These are phyloP conservation scores for Tolypocladium endophyticum DNA, from an alignment of 2,329 filamentous ascomycete species.

Conservation along the genomic window DNA sequence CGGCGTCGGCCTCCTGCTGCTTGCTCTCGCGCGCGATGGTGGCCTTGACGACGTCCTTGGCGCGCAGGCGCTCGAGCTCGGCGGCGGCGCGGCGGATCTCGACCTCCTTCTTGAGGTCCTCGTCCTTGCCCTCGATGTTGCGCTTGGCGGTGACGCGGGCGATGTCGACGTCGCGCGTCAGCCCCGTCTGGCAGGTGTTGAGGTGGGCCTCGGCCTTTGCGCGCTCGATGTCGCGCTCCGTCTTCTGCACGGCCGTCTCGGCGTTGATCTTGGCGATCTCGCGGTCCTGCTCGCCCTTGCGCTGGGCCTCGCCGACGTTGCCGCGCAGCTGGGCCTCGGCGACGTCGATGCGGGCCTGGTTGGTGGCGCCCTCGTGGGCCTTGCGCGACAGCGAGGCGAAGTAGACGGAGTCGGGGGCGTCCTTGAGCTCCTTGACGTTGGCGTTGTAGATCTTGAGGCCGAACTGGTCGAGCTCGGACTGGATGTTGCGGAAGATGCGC, in stretches of 20 bases:
- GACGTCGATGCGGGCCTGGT: conserved; percentile 63
- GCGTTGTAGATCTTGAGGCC: conserved; percentile 62
- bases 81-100: conserved; percentile 68
- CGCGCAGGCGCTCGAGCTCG: conserved; percentile 70
- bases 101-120: conserved; percentile 69
- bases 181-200: conserved; percentile 59
- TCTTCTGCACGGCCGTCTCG: conserved; percentile 75
- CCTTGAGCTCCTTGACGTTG: conserved; percentile 76
- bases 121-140: conserved; percentile 63
- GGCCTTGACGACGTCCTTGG: conserved; percentile 68
- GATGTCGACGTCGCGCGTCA: conserved; percentile 65
- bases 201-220: conserved; percentile 68
- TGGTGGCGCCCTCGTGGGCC: conserved; percentile 74
- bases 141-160: conserved; percentile 65
- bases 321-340: conserved; percentile 54
- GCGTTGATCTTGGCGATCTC: conserved; percentile 84
- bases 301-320: conserved; percentile 67
- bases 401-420: conserved; percentile 72
- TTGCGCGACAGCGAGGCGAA: conserved; percentile 75
- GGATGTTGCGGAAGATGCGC: conserved; percentile 65
- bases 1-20: conserved; percentile 57
- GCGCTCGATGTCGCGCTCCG: conserved; percentile 73
- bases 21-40: conserved; percentile 57
- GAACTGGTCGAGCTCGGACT: conserved; percentile 70
- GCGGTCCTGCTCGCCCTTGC: conserved; percentile 70